Conservation (phyloP, 139 green algal genomes). For the Spirogloea muscicola region DNA sequence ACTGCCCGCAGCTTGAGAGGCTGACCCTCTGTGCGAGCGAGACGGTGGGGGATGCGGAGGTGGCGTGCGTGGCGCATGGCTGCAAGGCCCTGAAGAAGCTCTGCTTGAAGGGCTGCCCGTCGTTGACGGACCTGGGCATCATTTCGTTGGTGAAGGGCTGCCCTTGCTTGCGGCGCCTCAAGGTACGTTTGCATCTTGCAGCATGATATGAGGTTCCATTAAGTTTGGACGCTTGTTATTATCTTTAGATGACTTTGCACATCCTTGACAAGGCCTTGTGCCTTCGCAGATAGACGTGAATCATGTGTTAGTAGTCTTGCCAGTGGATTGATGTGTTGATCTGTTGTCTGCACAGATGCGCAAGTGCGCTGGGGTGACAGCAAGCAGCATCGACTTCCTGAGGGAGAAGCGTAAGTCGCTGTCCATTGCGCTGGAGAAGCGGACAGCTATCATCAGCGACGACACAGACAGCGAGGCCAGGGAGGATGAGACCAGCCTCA, state of each 20-base stretch:
- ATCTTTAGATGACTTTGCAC: no score
- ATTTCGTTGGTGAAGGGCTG: conserved; percentile 30
- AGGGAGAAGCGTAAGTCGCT: conserved; percentile 3
- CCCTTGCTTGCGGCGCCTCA: conserved; percentile 10
- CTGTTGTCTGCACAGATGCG: no score
- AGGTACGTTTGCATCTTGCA: no score
- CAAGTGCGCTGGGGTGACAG: background rate
- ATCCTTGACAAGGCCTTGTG: no score
- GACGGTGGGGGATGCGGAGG: conserved; percentile 8
- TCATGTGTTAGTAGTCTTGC: no score
- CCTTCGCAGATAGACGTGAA: no score
- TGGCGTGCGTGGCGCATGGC: conserved; percentile 22
- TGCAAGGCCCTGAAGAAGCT: conserved; percentile 10
- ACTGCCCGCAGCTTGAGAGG: conserved; percentile 15
- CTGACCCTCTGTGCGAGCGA: conserved; percentile 14
- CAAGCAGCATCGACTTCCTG: conserved; percentile 14
- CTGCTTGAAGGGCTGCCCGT: conserved; percentile 21
- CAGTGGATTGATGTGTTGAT: no score
- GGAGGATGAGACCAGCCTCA: no score
- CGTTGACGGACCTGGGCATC: conserved; percentile 23
- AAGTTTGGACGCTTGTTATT: no score
- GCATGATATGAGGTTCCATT: no score
- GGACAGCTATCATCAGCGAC: no score
- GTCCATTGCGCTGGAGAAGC: conserved; percentile 16
- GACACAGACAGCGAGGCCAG: no score